Evolutionary conservation across 495 filamentous ascomycete species (phyloP), one percentile per base, ranked within the genome.

Genomic region (Penicillium ochrochloron): DNA sequence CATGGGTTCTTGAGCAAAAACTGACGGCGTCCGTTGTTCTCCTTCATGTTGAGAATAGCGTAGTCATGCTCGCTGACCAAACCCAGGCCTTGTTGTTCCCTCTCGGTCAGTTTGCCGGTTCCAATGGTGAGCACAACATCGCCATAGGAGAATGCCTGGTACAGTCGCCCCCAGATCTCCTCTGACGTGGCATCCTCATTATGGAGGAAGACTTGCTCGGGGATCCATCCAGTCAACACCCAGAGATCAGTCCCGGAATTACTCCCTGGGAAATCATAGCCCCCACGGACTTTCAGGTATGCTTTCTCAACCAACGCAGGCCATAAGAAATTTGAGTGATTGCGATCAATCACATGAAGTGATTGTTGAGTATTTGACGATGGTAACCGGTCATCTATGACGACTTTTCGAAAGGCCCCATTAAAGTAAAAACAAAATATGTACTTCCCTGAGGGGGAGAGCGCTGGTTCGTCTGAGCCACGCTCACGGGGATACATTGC

Each of bases 221-320:
- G 95, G 60, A 99, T 92, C 95, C 95, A 99, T 33, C 94, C 94
- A 2, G 90, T 96, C 54, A 99, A 75, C 14, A 94, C 88, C 80
- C 92, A 92, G 3, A 99, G 77, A 73, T 99, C 95, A 7, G 94
- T 97, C 2, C 91, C 93, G 3, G 94, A 97, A 72, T 99, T 97
- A 69, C 94, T 97, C n/a, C 95, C 95, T 2, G 95, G 95, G 67
- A 99, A 98, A 66, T 98, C 92, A 74, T 99, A 99, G 35, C 95
- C 96, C 35, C 96, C 96, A 23, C 93, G 86, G 9, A 98, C 85
- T 78, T 98, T 99, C n/a, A 99, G 79, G 65, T 98, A 99, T 4
- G 95, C 95, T 71, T 99, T 99, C 75, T 99, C 95, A 37, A 97
- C 79, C 31, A 99, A 78, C 27, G 95, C 93, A n/a, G 94, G 95